phyloP scores from a whole-genome alignment of 2,329 filamentous ascomycete species.

The Calonectria pseudoturangicola region DNA sequence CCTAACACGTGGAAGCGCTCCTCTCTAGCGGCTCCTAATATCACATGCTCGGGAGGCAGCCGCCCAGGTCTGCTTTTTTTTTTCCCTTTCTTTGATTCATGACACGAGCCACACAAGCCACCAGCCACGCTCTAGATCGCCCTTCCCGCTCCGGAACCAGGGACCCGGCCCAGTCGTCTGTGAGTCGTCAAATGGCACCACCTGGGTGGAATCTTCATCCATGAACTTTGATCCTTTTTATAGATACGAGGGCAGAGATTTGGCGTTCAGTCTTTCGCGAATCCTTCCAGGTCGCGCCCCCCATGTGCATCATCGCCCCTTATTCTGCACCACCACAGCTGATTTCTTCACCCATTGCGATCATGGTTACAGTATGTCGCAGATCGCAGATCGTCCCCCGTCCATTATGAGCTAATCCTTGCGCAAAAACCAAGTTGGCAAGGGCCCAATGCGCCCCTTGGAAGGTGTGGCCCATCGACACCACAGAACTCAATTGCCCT shows the following conservation, averaged over 20 bases:
- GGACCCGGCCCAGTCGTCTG: slow-evolving; percentile 23
- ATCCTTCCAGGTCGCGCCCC: background rate
- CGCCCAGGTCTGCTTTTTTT: background rate
- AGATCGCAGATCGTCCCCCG: slow-evolving; percentile 22
- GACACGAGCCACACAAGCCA: slow-evolving; percentile 22
- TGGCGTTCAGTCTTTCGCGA: too few species aligned
- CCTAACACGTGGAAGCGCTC: slow-evolving; percentile 14
- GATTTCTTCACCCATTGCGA: background rate
- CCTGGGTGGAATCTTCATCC: background rate
- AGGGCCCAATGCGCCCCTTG: background rate
- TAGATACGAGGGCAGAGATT: slow-evolving; percentile 20
- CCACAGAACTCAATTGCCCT: too few species aligned
- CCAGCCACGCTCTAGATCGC: slow-evolving; percentile 30
- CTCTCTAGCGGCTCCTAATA: background rate
- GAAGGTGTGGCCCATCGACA: too few species aligned
- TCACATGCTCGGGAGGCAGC: slow-evolving; percentile 13
- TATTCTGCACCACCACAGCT: too few species aligned
- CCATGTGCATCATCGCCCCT: too few species aligned
- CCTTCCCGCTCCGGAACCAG: slow-evolving; percentile 33
- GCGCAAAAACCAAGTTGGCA: background rate
- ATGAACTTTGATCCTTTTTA: slow-evolving; percentile 17
- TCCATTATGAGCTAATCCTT: slow-evolving; percentile 22
- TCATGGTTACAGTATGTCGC: slow-evolving; percentile 8
- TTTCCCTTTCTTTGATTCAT: background rate
- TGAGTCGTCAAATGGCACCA: slow-evolving; percentile 31